These are phyloP conservation scores for Dissoconium aciculare DNA, from an alignment of 2,329 filamentous ascomycete genomes.

Conservation along the genomic window DNA sequence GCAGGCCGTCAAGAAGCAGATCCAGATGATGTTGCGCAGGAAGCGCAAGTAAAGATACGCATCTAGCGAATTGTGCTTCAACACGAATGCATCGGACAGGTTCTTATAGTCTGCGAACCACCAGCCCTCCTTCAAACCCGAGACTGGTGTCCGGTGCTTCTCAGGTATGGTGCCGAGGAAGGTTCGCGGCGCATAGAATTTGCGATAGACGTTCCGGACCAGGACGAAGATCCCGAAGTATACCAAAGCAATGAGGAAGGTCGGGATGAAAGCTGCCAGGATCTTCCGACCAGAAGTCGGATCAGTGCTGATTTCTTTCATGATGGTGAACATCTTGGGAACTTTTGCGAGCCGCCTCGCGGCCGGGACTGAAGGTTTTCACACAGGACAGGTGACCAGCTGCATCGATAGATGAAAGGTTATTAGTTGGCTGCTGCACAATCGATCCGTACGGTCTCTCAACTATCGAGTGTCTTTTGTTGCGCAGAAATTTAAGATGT, in stretches of 20 bases:
- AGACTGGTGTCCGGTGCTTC: slow-evolving; percentile 20
- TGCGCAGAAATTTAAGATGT: no score
- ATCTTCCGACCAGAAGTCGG: slow-evolving; percentile 19
- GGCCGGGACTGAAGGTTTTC: no score
- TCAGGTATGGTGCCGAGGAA: slow-evolving; percentile 21
- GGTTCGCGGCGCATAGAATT: slow-evolving; percentile 22
- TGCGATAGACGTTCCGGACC: slow-evolving; percentile 19
- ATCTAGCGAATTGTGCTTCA: slow-evolving; percentile 36
- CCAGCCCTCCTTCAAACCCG: slow-evolving; percentile 12
- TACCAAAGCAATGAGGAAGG: slow-evolving; percentile 17
- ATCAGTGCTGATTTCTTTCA: background rate
- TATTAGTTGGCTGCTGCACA: no score
- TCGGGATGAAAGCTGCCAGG: slow-evolving; percentile 21
- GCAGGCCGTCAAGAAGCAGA: slow-evolving; percentile 29
- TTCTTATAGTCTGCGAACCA: slow-evolving; percentile 37
- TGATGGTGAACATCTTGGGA: no score
- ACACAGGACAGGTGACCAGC: no score
- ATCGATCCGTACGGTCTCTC: no score
- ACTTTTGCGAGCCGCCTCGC: no score
- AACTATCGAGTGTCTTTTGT: no score
- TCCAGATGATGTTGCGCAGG: slow-evolving; percentile 30
- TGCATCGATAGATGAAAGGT: no score
- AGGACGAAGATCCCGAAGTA: slow-evolving; percentile 18
- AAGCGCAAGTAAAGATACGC: slow-evolving; percentile 35
- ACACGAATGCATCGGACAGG: slow-evolving; percentile 31